These are phyloP conservation scores for Papiliotrema nemorosa DNA, from an alignment of 1,284 basidiomycete species.

Conservation along the genomic window DNA sequence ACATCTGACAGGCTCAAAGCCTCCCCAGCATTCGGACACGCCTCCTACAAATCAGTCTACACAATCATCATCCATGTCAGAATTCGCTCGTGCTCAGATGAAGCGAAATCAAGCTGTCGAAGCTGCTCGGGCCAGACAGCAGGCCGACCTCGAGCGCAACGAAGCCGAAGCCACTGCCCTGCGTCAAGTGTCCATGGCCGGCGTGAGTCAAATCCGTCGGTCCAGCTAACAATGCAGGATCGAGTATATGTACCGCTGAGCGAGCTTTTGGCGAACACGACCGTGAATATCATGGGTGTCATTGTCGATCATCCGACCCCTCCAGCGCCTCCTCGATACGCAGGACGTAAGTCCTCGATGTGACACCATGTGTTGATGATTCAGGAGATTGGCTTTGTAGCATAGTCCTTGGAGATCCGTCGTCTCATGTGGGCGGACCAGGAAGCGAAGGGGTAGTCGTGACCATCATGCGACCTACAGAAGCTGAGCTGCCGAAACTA, in stretches of 20 bases:
- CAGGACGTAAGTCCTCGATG: not conserved
- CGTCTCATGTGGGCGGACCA: slow-evolving; percentile 4
- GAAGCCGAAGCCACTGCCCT: not conserved
- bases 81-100: not conserved
- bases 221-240: not conserved
- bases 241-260: not conserved
- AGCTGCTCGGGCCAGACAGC: not conserved
- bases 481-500: slow-evolving; percentile 12
- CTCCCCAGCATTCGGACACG: not conserved
- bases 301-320: not conserved
- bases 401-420: slow-evolving; percentile 30
- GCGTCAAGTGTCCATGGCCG: not conserved
- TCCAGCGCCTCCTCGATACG: not conserved
- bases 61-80: not conserved
- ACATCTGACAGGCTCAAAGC: too few relatives aligned
- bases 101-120: not conserved
- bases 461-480: slow-evolving; percentile 22
- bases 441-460: slow-evolving; percentile 27
- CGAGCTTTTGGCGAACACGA: not conserved
- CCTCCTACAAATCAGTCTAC: not conserved
- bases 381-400: slow-evolving; percentile 17
- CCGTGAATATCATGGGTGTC: not conserved
- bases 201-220: not conserved
- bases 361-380: not conserved
- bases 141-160: not conserved